phyloP scores from a whole-genome alignment of 2,329 filamentous ascomycete genomes.

The Penicillium frequentans region DNA sequence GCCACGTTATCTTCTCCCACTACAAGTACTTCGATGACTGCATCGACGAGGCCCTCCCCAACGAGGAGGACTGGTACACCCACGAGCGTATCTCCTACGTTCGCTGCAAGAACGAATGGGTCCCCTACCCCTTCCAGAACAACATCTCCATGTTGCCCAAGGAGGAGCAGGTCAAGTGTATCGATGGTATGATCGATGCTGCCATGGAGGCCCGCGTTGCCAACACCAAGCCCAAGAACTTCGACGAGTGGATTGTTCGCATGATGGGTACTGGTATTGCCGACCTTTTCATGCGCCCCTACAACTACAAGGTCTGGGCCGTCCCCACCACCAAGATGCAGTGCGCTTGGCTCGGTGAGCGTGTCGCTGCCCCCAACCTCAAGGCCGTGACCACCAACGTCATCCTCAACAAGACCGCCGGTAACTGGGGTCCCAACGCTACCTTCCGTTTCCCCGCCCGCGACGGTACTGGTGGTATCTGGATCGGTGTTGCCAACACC shows the following conservation, averaged over 20 bases:
- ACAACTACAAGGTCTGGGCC: slow-evolving; percentile 99
- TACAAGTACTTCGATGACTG: slow-evolving; percentile 99
- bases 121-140: slow-evolving; percentile 99
- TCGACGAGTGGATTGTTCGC: slow-evolving; percentile 97
- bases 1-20: slow-evolving; percentile 98
- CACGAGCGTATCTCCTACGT: slow-evolving; percentile 99
- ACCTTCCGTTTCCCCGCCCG: slow-evolving; percentile 97
- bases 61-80: slow-evolving; percentile 91
- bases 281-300: slow-evolving; percentile 96
- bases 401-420: slow-evolving; percentile 91
- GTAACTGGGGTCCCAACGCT: slow-evolving; percentile 96
- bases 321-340: slow-evolving; percentile 99
- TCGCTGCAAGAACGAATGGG: slow-evolving; percentile 93
- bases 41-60: slow-evolving; percentile 93
- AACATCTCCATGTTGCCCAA: slow-evolving; percentile 98
- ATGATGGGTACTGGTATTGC: slow-evolving; percentile 88
- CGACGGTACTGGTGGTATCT: slow-evolving; percentile 96
- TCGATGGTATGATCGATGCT: slow-evolving; percentile 95
- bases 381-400: slow-evolving; percentile 93
- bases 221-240: slow-evolving; percentile 90
- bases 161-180: slow-evolving; percentile 91
- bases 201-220: slow-evolving; percentile 82
- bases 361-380: slow-evolving; percentile 93
- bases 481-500: slow-evolving; percentile 94
- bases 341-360: slow-evolving; percentile 97